Evolutionary conservation across 495 filamentous ascomycete species (phyloP).

Genomic region (Penicillium robsamsonii): DNA sequence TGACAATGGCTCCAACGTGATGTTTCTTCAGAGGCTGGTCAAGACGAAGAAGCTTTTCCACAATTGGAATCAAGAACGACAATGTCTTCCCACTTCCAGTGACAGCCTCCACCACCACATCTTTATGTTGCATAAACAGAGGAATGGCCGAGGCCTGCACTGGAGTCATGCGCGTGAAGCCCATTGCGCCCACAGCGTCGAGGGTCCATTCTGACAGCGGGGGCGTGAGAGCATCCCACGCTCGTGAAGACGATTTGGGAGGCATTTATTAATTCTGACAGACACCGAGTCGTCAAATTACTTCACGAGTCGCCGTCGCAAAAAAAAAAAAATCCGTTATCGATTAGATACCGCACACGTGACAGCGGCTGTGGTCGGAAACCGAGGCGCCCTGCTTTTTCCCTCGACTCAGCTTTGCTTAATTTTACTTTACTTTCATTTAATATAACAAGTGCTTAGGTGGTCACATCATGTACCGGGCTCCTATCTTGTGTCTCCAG

Average conservation of each 20-base stretch:
- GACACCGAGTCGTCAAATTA: not conserved
- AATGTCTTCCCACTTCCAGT: constrained; percentile 95
- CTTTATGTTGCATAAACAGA: constrained; percentile 88
- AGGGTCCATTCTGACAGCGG: constrained; percentile 86
- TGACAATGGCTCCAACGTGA: constrained; percentile 84
- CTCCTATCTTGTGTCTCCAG: not conserved
- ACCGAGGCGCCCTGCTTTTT: constrained; percentile 23
- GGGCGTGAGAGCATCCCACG: constrained; percentile 78
- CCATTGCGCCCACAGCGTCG: constrained; percentile 78
- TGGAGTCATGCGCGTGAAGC: constrained; percentile 85
- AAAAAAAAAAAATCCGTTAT: constrained; percentile 31
- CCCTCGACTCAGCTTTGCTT: constrained; percentile 30
- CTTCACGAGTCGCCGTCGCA: constrained; percentile 6
- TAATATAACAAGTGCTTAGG: constrained; percentile 1
- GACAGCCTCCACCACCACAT: constrained; percentile 95
- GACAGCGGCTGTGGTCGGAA: constrained; percentile 27
- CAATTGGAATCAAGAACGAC: constrained; percentile 82
- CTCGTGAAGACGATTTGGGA: constrained; percentile 47
- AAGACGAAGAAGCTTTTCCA: constrained; percentile 76
- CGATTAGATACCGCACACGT: constrained; percentile 32
- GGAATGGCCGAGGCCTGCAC: constrained; percentile 94
- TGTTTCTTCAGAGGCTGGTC: constrained; percentile 80
- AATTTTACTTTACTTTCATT: constrained; percentile 12
- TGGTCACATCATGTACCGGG: constrained; percentile 12
- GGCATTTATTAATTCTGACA: constrained; percentile 28